Evolutionary conservation across 2,329 filamentous ascomycete species (phyloP).

Genomic region (Aspergillus sp.): DNA sequence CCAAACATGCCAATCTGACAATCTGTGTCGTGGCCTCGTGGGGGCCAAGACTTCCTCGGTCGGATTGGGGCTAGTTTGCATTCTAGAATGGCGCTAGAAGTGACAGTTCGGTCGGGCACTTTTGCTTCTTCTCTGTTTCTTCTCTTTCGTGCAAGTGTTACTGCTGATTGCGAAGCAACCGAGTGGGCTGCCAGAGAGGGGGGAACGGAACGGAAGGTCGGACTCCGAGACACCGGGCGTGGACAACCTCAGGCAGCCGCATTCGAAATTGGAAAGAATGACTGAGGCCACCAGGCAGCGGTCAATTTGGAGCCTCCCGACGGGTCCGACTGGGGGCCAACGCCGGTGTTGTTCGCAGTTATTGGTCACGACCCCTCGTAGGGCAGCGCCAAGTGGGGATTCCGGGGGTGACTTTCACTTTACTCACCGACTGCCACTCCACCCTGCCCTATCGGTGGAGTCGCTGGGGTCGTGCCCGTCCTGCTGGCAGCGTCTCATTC

Average conservation of each 20-base stretch:
- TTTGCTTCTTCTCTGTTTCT: not conserved
- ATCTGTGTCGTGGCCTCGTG: not conserved
- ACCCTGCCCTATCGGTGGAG: conserved; percentile 25
- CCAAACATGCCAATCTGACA: not conserved
- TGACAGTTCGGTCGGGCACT: conserved; percentile 1
- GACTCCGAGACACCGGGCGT: not conserved
- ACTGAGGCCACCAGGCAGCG: conserved; percentile 12
- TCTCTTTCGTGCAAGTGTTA: not conserved
- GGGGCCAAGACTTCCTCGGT: not conserved
- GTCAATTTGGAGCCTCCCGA: conserved; percentile 18
- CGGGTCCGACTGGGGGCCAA: not conserved
- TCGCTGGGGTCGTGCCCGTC: not conserved
- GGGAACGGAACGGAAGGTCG: not conserved
- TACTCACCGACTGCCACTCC: too few species aligned
- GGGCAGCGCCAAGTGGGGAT: conserved; percentile 4
- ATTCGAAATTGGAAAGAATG: not conserved
- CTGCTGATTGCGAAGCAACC: too few species aligned
- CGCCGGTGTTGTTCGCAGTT: not conserved
- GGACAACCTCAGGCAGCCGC: not conserved
- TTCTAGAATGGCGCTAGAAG: conserved; percentile 31
- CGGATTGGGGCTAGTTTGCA: not conserved
- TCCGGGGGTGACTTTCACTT: too few species aligned
- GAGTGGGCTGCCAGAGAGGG: too few species aligned
- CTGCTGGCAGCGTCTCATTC: conserved; percentile 19
- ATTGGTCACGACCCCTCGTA: conserved; percentile 8